phyloP scores from a whole-genome alignment of 2,329 filamentous ascomycete species.

The Trichophyton verrucosum region DNA sequence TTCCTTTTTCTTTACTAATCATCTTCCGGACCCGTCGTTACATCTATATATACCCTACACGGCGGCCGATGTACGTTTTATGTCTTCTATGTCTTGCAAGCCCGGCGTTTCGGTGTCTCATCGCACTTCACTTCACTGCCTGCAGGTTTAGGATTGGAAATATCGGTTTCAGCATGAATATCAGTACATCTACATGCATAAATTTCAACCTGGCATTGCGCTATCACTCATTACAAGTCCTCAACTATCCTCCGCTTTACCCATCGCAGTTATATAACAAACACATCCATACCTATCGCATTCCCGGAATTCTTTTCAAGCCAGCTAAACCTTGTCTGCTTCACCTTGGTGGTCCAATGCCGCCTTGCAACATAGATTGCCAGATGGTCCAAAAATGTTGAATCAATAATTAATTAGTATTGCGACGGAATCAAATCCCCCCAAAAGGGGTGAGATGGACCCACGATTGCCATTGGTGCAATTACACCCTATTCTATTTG shows the following conservation, averaged over 20 bases:
- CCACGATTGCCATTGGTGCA: too few species aligned
- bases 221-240: not conserved
- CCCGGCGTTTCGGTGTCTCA: not conserved
- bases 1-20: not conserved
- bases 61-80: not conserved
- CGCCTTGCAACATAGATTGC: too few species aligned
- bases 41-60: not conserved
- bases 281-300: too few species aligned
- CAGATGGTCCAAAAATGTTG: too few species aligned
- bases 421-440: too few species aligned
- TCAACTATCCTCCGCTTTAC: not conserved
- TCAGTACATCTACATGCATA: not conserved
- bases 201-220: not conserved
- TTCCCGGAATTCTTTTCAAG: too few species aligned
- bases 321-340: too few species aligned
- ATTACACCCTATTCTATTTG: too few species aligned
- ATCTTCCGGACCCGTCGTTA: not conserved
- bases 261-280: too few species aligned
- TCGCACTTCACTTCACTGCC: not conserved
- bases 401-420: too few species aligned
- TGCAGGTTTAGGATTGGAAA: not conserved
- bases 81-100: not conserved
- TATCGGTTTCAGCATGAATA: not conserved
- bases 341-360: too few species aligned
- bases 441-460: too few species aligned